Evolutionary conservation across 805 yeast species (phyloP), one percentile per base, ranked within the genome.

Genomic region (Saccharomycopsis lassenensis): DNA sequence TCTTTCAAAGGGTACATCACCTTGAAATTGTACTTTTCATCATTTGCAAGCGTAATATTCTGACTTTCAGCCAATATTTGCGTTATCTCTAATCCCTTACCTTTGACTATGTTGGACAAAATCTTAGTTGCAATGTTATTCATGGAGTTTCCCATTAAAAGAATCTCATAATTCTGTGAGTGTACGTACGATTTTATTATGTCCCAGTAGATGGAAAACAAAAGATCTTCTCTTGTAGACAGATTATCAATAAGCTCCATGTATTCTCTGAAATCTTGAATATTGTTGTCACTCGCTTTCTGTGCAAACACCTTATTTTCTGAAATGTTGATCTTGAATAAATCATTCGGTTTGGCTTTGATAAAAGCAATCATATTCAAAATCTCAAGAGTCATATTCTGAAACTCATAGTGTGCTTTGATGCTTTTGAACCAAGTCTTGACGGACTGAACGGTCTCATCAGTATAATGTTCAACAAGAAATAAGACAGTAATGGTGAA

Each of bases 91-190:
- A 32, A 24, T 14, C 44, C 44, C 52, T 36, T 42, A 12, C 70
- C 70, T 44, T 60, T 63, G 15, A 65, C 66, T 1, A 67, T 61
- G 36, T 62, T 50, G 4, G 68, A 58, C 17, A 65, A 52, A 24
- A 63, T 57, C 37, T 62, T 67, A 28, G 61, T 61, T 23, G 70
- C 68, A n/a, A 64, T 48, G 29, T 67, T 52, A 12, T 67, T 64
- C 68, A 63, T 61, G 38, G 61, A 55, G 62, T 39, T 49, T 37
- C 54, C 52, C 15, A 59, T 46, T 7, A 65, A 45, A 15, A 62
- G 48, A 20, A 64, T 40, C 36, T 61, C 63, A 37, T 63, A 63
- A 4, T 66, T 67, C 33, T 57, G 57, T 24, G 26, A 15, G 17
- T 33, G 24, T 6, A 39, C 36, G 33, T 21, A 42, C 7, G 25